phyloP scores from a whole-genome alignment of 2,329 filamentous ascomycete genomes.

The Sarocladium strictum region DNA sequence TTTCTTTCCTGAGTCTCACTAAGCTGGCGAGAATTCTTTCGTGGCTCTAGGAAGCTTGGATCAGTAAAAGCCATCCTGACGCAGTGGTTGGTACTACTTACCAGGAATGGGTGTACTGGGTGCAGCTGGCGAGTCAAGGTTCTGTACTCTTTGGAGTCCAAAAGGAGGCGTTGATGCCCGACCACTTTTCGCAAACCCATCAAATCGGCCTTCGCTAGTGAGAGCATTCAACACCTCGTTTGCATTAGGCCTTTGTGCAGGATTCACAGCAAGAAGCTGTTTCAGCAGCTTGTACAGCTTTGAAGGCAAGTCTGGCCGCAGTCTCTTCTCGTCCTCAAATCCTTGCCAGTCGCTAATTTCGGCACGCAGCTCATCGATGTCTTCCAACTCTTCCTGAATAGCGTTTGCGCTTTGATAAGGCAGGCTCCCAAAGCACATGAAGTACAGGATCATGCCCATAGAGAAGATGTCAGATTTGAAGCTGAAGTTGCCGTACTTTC shows the following conservation, averaged over 20 bases:
- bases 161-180: conserved; percentile 28
- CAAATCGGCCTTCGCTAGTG: conserved; percentile 55
- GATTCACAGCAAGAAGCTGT: conserved; percentile 70
- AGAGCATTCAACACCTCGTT: conserved; percentile 78
- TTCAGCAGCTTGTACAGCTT: conserved; percentile 82
- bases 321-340: conserved; percentile 69
- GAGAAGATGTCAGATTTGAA: conserved; percentile 99
- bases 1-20: not conserved
- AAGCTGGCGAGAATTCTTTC: not conserved
- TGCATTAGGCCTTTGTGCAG: conserved; percentile 71
- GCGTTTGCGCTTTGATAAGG: conserved; percentile 82
- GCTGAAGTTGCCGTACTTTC: conserved; percentile 85
- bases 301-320: conserved; percentile 76
- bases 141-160: conserved; percentile 45
- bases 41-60: not conserved
- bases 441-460: conserved; percentile 96
- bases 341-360: conserved; percentile 87
- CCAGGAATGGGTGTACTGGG: conserved; percentile 39
- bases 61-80: too few species aligned
- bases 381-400: conserved; percentile 85
- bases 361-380: conserved; percentile 74
- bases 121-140: conserved; percentile 46
- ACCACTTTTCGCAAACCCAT: conserved; percentile 32
- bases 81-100: too few species aligned
- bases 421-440: conserved; percentile 88